phyloP scores from a whole-genome alignment of 1,284 basidiomycete genomes.

The Testicularia cyperi region DNA sequence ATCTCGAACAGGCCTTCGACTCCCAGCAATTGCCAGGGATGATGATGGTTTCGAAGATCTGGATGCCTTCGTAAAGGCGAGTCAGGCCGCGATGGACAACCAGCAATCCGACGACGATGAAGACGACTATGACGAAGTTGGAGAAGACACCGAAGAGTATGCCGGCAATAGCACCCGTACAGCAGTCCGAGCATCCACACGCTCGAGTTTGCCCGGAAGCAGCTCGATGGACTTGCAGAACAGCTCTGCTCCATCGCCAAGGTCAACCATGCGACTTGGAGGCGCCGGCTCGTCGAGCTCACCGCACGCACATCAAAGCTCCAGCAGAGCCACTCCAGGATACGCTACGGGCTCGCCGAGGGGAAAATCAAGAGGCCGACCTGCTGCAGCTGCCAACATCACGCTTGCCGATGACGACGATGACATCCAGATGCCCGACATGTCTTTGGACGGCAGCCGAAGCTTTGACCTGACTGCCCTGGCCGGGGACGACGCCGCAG shows the following conservation, averaged over 20 bases:
- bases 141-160: slow-evolving; percentile 62
- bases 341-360: too few species aligned
- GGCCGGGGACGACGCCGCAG: slow-evolving; percentile 40
- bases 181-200: not conserved
- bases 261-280: slow-evolving; percentile 16
- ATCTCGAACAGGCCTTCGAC: slow-evolving; percentile 54
- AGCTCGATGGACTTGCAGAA: slow-evolving; percentile 42
- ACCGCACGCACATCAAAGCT: not conserved
- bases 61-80: slow-evolving; percentile 54
- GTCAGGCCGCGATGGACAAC: slow-evolving; percentile 54
- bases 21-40: slow-evolving; percentile 60
- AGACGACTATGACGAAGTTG: slow-evolving; percentile 66
- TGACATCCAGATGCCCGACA: slow-evolving; percentile 17
- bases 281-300: slow-evolving; percentile 27
- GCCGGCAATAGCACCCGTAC: slow-evolving; percentile 21
- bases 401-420: slow-evolving; percentile 59
- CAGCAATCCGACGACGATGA: slow-evolving; percentile 52
- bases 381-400: slow-evolving; percentile 6
- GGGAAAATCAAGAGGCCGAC: too few species aligned
- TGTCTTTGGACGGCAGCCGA: slow-evolving; percentile 32
- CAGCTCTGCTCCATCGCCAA: slow-evolving; percentile 34
- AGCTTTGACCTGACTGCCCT: slow-evolving; percentile 43
- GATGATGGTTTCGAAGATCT: slow-evolving; percentile 68
- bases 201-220: slow-evolving; percentile 6
- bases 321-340: too few species aligned